Conservation (phyloP, 257 asterid genomes). For the Nicotiana noctiflora region DNA sequence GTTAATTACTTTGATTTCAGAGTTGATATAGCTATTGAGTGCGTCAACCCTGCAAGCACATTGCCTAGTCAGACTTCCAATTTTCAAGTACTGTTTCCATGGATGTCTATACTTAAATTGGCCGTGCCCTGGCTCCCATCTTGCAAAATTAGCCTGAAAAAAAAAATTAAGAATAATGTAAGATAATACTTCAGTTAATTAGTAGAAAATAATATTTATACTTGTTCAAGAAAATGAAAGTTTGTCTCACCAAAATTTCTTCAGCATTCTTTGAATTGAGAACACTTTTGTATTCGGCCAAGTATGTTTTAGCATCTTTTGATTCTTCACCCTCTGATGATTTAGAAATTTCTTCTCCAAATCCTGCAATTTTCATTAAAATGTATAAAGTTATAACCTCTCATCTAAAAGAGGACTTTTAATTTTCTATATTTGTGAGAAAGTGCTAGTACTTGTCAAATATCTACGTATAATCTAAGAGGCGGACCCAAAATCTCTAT, state of each 20-base stretch:
- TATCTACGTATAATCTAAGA: too few species aligned
- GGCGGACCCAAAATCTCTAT: too few species aligned
- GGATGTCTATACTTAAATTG: conserved; percentile 66
- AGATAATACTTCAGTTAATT: background rate
- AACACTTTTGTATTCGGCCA: conserved; percentile 32
- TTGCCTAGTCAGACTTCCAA: conserved; percentile 51
- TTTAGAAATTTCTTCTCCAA: conserved; percentile 39
- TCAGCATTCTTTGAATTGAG: conserved; percentile 57
- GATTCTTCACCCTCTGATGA: conserved; percentile 15
- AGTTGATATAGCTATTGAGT: conserved; percentile 44
- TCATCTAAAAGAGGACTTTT: background rate
- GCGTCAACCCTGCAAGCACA: conserved; percentile 59
- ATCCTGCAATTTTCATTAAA: conserved; percentile 23
- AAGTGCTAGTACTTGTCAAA: background rate
- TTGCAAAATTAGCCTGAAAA: conserved; percentile 64
- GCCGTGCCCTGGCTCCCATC: conserved; percentile 90
- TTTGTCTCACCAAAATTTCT: conserved; percentile 52
- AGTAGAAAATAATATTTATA: too few species aligned
- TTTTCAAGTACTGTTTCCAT: conserved; percentile 69
- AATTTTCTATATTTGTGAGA: background rate
- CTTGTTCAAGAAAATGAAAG: background rate
- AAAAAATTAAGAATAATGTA: background rate
- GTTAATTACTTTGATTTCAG: conserved; percentile 32
- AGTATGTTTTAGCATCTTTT: conserved; percentile 16
- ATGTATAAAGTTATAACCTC: background rate